Base-by-base conservation (phyloP, 257 asterid species). In the Mitragyna speciosa region DNA sequence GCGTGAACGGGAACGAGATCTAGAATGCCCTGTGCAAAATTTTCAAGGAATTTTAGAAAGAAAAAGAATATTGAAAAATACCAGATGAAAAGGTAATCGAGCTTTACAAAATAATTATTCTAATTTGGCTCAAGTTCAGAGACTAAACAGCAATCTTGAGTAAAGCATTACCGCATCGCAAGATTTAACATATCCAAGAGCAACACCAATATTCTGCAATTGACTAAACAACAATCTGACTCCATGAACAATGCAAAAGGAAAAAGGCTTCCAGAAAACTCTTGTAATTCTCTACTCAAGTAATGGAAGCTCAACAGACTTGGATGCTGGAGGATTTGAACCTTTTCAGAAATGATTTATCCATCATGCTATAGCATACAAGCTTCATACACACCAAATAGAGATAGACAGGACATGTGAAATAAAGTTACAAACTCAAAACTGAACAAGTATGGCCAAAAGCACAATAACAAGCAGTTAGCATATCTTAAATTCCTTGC, bases 1-100 rank as follows among this genome's bases (percentile, higher is more conserved):
- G 51, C 87, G 87, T 28, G 87, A 80, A 9, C 72, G 82, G 19
- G 85, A 82, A 16, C 82, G 85, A 48, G 85, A 82, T 14, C 76
- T 76, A 68, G 85, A 81, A 75, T 73, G 77, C 59, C 85, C 87
- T 84, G 72, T 45, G 72, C 80, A 80, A 10, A 49, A 43, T 4
- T 15, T 59, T 28, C 66, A 80, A 80, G 2, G 70, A 66, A 69
- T 33, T 72, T 61, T 24, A 72, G 7, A 59, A 72, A 5, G 36
- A 47, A 20, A 26, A 20, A 15, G 28, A 6, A 9, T 1, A n/a
- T 7, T 6, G 72, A 31, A 78, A 3, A 51, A 5, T 28, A 77
- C 30, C 22, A 47, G 39, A 74, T 22, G 7, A 63, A 8, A 67
- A 56, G 10, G 58, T 22, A 41, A 75, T 19, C 75, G 67, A 22